Evolutionary conservation across 2,329 filamentous ascomycete genomes (phyloP).

Genomic region (Penicillium sp.): DNA sequence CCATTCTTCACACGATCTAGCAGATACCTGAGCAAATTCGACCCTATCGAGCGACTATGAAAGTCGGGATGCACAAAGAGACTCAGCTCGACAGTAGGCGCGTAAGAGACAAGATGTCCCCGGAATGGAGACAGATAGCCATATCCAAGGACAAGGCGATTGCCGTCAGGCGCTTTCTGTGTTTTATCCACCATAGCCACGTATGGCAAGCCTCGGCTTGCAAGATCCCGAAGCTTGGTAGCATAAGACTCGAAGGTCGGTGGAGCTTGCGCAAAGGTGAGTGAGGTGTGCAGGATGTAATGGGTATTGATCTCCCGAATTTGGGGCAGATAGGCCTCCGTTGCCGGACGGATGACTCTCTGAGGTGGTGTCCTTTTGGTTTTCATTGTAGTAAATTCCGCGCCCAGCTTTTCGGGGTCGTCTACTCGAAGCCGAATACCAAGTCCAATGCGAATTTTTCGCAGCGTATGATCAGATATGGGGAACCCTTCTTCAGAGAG

Average conservation of each 20-base stretch:
- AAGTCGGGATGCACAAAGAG: constrained; percentile 38
- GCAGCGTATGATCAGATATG: background rate
- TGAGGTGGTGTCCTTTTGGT: constrained; percentile 1
- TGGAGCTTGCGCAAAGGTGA: constrained; percentile 32
- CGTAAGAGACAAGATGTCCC: constrained; percentile 34
- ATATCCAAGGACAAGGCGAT: constrained; percentile 30
- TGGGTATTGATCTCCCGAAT: constrained; percentile 34
- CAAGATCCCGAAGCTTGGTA: constrained; percentile 26
- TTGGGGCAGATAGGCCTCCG: constrained; percentile 30
- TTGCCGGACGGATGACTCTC: constrained; percentile 29
- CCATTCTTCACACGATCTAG: constrained; percentile 24
- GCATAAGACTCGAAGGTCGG: constrained; percentile 26
- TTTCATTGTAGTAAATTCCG: background rate
- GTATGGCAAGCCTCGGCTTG: constrained; percentile 12
- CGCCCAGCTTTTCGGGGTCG: background rate
- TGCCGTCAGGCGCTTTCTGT: constrained; percentile 1
- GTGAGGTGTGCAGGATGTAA: constrained; percentile 37
- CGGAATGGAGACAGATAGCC: constrained; percentile 35
- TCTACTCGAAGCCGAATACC: background rate
- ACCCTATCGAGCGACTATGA: constrained; percentile 30
- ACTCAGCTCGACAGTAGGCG: constrained; percentile 38
- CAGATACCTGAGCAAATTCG: constrained; percentile 28
- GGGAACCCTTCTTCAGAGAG: background rate
- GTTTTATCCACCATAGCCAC: constrained; percentile 28
- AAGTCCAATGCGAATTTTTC: background rate